Evolutionary conservation across 2,329 filamentous ascomycete species (phyloP), one percentile per base, ranked within the genome.

Genomic region (Parastagonospora nodorum): DNA sequence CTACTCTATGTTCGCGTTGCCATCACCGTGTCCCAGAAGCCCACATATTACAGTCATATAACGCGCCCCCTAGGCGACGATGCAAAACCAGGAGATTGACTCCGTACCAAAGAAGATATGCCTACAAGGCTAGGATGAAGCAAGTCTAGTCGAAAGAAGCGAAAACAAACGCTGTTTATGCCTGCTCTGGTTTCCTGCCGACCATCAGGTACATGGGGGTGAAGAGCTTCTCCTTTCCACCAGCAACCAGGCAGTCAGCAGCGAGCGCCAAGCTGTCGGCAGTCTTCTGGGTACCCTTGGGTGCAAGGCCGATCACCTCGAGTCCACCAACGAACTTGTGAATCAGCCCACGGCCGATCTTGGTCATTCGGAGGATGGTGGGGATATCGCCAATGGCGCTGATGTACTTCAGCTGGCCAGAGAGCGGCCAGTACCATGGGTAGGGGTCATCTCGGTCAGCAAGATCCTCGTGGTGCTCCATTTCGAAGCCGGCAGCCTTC

Each of bases 191-290:
- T 82, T 97, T 97, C 77, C 90, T 86, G 54, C 86, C 93, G 52
- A 97, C 85, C 90, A 97, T 97, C 70, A 97, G 80, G 78, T 96
- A 97, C 93, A 97, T 97, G 49, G 93, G 93, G 1, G 93, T 97
- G 78, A 97, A 97, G n/a, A 97, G 83, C 75, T 96, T 89, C 79
- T 92, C 82, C 74, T 86, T 84, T 31, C 87, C 93, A 75, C 93
- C 93, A 41, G 89, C 90, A 16, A 96, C 92, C 44, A 97, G 80
- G 66, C 85, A 89, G 75, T 97, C 92, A 9, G 85, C 92, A 29
- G 90, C 92, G 51, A 86, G 69, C 5, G 89, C 92, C 67, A 97
- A 78, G 68, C 89, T 92, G 76, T 97, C 89, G 9, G 92, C 92
- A n/a, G 92, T 96, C 85, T 96, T 96, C 78, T 91, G 90, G 41